A percentile compares a stretch with the other conserved stretches of the same genome.
Evolutionary conservation across 139 green algal species (phyloP).

Genomic region (Chlorella sorokiniana): DNA sequence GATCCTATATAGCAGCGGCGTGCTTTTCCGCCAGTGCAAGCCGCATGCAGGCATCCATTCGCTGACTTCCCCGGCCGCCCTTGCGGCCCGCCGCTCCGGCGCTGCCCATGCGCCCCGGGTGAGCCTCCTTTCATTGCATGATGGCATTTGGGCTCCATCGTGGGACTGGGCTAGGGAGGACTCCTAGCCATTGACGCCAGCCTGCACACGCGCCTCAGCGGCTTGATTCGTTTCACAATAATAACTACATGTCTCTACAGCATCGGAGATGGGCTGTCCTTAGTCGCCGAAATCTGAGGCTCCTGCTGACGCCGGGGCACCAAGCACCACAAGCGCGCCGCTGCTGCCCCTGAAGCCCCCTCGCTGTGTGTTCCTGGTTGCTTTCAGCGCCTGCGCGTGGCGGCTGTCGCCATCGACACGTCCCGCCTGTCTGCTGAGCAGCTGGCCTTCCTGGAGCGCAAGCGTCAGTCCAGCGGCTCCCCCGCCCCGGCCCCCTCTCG

Average conservation of each 20-base stretch:
- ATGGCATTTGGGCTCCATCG: no score
- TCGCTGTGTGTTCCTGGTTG: neutral
- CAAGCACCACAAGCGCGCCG: no score
- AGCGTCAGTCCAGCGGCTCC: neutral
- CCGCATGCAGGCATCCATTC: neutral
- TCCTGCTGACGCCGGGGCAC: no score
- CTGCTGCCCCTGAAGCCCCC: neutral
- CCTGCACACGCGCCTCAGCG: no score
- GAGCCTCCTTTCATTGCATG: no score
- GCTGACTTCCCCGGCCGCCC: neutral
- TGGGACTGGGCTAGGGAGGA: no score
- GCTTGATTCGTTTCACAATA: no score
- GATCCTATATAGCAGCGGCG: no score
- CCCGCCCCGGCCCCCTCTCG: neutral
- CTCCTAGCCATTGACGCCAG: no score
- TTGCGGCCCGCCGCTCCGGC: neutral
- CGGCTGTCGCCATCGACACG: neutral
- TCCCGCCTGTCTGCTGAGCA: neutral
- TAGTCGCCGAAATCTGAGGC: no score
- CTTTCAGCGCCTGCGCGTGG: neutral
- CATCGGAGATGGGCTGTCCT: no score
- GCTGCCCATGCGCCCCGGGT: neutral
- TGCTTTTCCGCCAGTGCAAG: neutral
- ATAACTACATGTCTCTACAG: no score
- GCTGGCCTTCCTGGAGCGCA: slow-evolving; percentile 2